Conservation (phyloP, 768 basidiomycete species). For the Suillus paluster region DNA sequence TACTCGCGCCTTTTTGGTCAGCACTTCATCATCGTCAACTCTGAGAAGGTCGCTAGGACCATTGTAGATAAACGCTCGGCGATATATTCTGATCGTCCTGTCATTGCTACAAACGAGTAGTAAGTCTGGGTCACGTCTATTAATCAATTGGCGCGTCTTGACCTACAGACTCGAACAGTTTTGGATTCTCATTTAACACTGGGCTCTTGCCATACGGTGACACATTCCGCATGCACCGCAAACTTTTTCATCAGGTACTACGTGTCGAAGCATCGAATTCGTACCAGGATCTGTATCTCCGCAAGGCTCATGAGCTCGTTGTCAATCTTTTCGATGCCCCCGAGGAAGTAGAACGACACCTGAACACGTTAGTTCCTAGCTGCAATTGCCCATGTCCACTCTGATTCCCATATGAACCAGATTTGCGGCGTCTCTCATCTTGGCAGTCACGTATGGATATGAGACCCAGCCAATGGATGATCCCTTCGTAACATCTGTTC, state of each 20-base stretch:
- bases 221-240: too few relatives aligned
- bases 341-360: background rate
- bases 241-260: too few relatives aligned
- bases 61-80: constrained; percentile 1
- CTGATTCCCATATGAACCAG: background rate
- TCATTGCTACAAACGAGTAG: background rate
- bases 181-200: background rate
- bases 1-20: constrained; percentile 6
- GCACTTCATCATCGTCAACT: constrained; percentile 10
- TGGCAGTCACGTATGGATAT: too few relatives aligned
- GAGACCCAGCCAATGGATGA: background rate
- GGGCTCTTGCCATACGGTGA: background rate
- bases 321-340: too few relatives aligned
- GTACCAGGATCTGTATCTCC: background rate
- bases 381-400: too few relatives aligned
- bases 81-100: background rate
- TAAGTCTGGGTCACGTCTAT: too few relatives aligned
- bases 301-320: too few relatives aligned
- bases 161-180: background rate
- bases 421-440: too few relatives aligned
- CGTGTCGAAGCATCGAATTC: too few relatives aligned
- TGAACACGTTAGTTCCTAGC: too few relatives aligned
- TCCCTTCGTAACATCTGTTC: background rate
- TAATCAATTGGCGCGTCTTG: background rate
- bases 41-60: background rate